phyloP scores from a whole-genome alignment of 139 green algal genomes.

The Picochlorum sp. region DNA sequence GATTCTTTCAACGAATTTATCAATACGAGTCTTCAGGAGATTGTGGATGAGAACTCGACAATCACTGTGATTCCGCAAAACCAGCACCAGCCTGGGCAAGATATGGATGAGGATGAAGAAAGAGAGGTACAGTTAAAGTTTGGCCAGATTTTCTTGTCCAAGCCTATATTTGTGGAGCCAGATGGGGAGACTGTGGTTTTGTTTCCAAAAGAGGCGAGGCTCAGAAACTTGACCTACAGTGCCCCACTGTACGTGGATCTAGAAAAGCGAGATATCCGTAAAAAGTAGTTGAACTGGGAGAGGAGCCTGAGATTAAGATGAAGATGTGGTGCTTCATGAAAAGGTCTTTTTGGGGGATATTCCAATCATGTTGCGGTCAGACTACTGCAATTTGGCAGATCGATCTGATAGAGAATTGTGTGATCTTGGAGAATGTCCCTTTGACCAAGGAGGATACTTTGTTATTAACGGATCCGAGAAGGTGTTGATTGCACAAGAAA shows the following conservation, averaged over 20 bases:
- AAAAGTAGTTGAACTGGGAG: not conserved
- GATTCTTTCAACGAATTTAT: slow-evolving; percentile 99
- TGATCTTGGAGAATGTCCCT: slow-evolving; percentile 91
- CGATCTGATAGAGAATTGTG: slow-evolving; percentile 72
- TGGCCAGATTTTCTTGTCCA: slow-evolving; percentile 91
- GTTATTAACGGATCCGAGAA: slow-evolving; percentile 98
- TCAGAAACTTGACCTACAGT: slow-evolving; percentile 97
- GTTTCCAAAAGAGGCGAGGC: slow-evolving; percentile 91
- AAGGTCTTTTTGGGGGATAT: slow-evolving; percentile 96
- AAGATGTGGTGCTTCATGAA: slow-evolving; percentile 42
- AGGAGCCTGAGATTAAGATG: slow-evolving; percentile 32
- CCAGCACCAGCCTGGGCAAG: slow-evolving; percentile 62
- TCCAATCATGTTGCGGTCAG: slow-evolving; percentile 95
- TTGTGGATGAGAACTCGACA: slow-evolving; percentile 56
- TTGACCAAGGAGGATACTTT: slow-evolving; percentile 97
- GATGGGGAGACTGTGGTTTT: slow-evolving; percentile 83
- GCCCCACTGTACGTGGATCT: slow-evolving; percentile 92
- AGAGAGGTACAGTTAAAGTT: slow-evolving; percentile 66
- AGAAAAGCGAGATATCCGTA: slow-evolving; percentile 54
- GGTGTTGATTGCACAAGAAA: slow-evolving; percentile 95
- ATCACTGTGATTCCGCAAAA: slow-evolving; percentile 64
- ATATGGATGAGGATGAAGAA: slow-evolving; percentile 33
- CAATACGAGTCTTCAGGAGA: slow-evolving; percentile 83
- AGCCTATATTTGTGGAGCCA: slow-evolving; percentile 83
- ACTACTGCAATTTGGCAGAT: slow-evolving; percentile 82